Evolutionary conservation across 1,284 basidiomycete species (phyloP), one percentile per base, ranked within the genome.

Genomic region (Sanguinoderma infundibulare): DNA sequence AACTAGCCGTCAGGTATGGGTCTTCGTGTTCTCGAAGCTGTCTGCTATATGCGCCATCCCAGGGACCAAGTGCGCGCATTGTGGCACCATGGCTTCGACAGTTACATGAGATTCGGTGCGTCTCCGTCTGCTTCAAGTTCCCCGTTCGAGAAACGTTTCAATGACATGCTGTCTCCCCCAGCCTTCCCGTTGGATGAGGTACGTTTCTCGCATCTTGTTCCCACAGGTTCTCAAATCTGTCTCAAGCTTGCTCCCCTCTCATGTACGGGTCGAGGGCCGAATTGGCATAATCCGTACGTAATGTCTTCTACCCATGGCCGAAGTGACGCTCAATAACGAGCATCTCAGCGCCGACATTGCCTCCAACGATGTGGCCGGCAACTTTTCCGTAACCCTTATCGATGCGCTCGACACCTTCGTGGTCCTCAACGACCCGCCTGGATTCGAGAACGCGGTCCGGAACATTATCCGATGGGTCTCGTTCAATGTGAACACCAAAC

Each of bases 401-500:
- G 94, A 95, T 70, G 87, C 89, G 1, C 77, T 96, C 54, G 94
- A 95, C 73, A 91, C 92, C 0, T 80, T 96, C 15, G 87, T 94
- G 32, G 87, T 95, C 24, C 81, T 96, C 26, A 83, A 86, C 66
- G 91, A 96, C 72, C 81, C 79, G 24, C 71, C 77, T 56, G 90
- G 88, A 5, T 96, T 96, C 71, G 89, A 93, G 68, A 79, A 77
- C 28, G 92, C 90, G 7, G 89, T 95, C 56, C 84, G 82, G 59
- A 85, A 91, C 65, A 83, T 91, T 55, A 90, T 95, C 60, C 74
- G 87, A 57, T 87, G 83, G 80, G 92, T 96, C 47, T 89, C 87
- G 2, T 96, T 95, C 70, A 89, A 96, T 70, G 91, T 95, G 63
- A 90, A 96, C 74, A 93, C 93, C 34, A 92, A 88, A 77, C 94